Percentiles rank a stretch among this genome's conserved stretches.
These are phyloP conservation scores for Penicillium sp. DNA, from an alignment of 2,329 filamentous ascomycete species.

Conservation along the genomic window DNA sequence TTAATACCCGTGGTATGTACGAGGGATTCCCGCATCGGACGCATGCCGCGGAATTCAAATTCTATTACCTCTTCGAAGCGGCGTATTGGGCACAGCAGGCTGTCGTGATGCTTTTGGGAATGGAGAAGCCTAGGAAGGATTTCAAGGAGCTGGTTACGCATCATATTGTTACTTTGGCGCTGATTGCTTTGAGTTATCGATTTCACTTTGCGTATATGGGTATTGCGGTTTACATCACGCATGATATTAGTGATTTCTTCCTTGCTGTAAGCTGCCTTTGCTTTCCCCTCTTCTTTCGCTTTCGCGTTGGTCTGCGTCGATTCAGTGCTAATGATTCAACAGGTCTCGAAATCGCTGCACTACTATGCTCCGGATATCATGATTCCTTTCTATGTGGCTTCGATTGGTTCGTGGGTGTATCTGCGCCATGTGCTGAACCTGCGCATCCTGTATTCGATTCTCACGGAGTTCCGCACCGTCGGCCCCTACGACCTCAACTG, in stretches of 20 bases:
- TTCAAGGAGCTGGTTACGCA: conserved; percentile 87
- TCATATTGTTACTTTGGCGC: conserved; percentile 78
- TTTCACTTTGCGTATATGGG: conserved; percentile 96
- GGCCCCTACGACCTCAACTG: conserved; percentile 46
- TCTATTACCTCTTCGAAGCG: conserved; percentile 89
- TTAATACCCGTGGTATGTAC: conserved; percentile 85
- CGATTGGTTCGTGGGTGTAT: conserved; percentile 82
- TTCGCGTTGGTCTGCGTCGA: background rate
- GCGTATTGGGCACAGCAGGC: conserved; percentile 93
- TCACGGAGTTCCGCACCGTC: conserved; percentile 44
- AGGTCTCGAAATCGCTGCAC: conserved; percentile 87
- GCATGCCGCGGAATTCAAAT: conserved; percentile 78
- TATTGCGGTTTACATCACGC: conserved; percentile 84
- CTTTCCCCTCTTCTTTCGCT: background rate
- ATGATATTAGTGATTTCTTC: conserved; percentile 93
- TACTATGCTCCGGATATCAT: conserved; percentile 77
- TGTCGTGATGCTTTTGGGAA: conserved; percentile 76
- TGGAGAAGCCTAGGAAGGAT: conserved; percentile 90
- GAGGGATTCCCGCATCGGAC: conserved; percentile 78
- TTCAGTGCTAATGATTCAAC: background rate
- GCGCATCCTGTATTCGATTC: conserved; percentile 39
- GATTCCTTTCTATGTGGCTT: conserved; percentile 76
- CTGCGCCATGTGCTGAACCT: conserved; percentile 69
- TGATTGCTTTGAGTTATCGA: conserved; percentile 82
- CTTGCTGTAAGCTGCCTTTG: conserved; percentile 62